A percentile compares a stretch with the other conserved stretches of the same genome.
These are phyloP conservation scores for Harrya chromipes DNA, from an alignment of 768 basidiomycete species.

Conservation along the genomic window DNA sequence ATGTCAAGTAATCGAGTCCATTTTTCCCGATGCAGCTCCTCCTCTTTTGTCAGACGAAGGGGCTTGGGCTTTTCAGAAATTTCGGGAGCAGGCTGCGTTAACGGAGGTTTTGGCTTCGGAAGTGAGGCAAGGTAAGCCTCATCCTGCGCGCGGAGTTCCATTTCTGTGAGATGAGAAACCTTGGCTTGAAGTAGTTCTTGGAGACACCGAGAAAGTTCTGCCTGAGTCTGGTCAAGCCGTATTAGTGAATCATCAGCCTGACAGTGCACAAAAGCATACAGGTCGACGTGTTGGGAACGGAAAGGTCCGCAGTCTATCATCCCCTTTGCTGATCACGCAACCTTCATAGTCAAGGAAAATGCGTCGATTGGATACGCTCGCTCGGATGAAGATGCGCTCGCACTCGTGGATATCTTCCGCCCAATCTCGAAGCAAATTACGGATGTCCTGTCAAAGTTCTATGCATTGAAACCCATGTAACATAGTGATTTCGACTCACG, in stretches of 20 bases:
- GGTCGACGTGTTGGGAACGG: conserved; percentile 96
- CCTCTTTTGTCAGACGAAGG: conserved; percentile 72
- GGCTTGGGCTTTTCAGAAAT: conserved; percentile 45
- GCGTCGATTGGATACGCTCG: conserved; percentile 79
- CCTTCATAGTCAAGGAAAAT: conserved; percentile 91
- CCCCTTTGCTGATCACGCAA: conserved; percentile 72
- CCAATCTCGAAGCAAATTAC: conserved; percentile 81
- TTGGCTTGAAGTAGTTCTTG: conserved; percentile 83
- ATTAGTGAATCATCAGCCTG: conserved; percentile 1
- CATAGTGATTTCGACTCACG: conserved; percentile 42
- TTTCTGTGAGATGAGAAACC: conserved; percentile 82
- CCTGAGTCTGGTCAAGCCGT: conserved; percentile 62
- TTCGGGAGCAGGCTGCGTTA: conserved; percentile 36
- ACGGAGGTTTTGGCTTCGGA: conserved; percentile 68
- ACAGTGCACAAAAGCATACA: conserved; percentile 41
- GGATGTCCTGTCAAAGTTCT: conserved; percentile 66
- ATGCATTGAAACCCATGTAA: background rate
- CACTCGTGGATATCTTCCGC: conserved; percentile 80
- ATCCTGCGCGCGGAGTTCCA: conserved; percentile 79
- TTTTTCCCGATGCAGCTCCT: conserved; percentile 74
- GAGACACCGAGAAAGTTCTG: conserved; percentile 85
- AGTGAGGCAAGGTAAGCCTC: conserved; percentile 87
- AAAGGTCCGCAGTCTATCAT: conserved; percentile 82
- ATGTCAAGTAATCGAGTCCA: conserved; percentile 88
- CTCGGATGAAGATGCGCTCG: conserved; percentile 90